phyloP scores from a whole-genome alignment of 805 yeast species.

The Ogataea methanolica region DNA sequence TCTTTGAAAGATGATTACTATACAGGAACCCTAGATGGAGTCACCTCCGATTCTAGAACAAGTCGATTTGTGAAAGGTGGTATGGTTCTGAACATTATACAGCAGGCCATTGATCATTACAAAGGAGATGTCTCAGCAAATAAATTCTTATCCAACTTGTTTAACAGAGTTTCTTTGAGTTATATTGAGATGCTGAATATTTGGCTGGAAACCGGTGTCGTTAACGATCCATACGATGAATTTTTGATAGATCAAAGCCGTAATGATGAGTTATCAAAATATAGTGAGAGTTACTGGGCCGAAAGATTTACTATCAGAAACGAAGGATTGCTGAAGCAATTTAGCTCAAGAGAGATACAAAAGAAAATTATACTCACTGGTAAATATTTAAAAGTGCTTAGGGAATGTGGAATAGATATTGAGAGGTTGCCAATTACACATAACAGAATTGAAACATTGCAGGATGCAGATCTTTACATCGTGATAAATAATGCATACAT shows the following conservation, averaged over 20 bases:
- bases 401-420: conserved; percentile 49
- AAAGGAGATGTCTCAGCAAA: conserved; percentile 62
- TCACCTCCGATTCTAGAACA: conserved; percentile 46
- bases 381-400: conserved; percentile 70
- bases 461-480: conserved; percentile 39
- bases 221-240: conserved; percentile 78
- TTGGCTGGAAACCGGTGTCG: conserved; percentile 76
- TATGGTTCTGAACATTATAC: conserved; percentile 56
- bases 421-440: conserved; percentile 1
- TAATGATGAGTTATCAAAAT: conserved; percentile 4
- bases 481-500: conserved; percentile 57
- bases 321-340: conserved; percentile 71
- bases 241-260: conserved; percentile 57
- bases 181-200: conserved; percentile 64
- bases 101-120: conserved; percentile 47
- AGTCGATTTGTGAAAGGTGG: conserved; percentile 76
- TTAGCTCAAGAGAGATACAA: conserved; percentile 48
- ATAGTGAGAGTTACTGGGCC: conserved; percentile 63
- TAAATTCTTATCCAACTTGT: conserved; percentile 47
- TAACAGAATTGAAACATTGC: conserved; percentile 18
- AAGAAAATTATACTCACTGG: conserved; percentile 76
- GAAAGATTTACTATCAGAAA: conserved; percentile 67
- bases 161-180: conserved; percentile 53
- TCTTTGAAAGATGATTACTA: conserved; percentile 38
- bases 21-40: conserved; percentile 43